Base-by-base conservation (phyloP, 306 rosid genomes). In the Hippophae rhamnoides region DNA sequence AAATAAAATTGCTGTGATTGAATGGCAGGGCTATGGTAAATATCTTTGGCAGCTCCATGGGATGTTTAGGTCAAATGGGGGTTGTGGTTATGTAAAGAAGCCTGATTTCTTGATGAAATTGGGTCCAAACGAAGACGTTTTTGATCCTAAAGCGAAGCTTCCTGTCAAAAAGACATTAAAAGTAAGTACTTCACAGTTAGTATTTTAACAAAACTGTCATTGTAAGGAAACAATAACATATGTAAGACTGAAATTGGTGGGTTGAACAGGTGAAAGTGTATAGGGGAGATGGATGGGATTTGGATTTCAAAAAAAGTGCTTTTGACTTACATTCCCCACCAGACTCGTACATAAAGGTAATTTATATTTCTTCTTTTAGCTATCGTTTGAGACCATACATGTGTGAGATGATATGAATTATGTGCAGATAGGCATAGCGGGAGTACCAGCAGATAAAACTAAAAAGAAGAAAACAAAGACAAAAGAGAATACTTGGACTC, bases 31-130 rank as follows among this genome's bases (percentile, higher is more conserved):
- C 72, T 73, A 85, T 71, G 88, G 83, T 55, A 79, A 48, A 81
- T 54, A 69, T 72, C 80, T 82, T 6, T 85, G 93, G 93, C 60
- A 74, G 61, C 82, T 85, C 88, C 82, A 85, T 57, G 93, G 93
- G 64, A 79, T 85, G 93, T 85, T 85, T 55, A 72, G 79, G 63
- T 69, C 88, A 57, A 85, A 85, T 58, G 93, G 93, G 5, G 82
- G 81, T 46, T 85, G 93, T 48, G 88, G 88, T 45, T 85, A 79
- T 76, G 88, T 82, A 48, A 82, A 82, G 69, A 85, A 85, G 72
- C 93, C 88, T 6, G 88, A 79, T 13, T 73, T 79, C 72, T 65
- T 85, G 47, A 72, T 85, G 84, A 71, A 72, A 8, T 61, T 57
- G 12, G 81, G 74, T 18, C 71, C 66, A 47, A 54, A 76, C 56